Base-by-base conservation (phyloP, 495 filamentous ascomycete genomes). In the Xylaria telfairii region DNA sequence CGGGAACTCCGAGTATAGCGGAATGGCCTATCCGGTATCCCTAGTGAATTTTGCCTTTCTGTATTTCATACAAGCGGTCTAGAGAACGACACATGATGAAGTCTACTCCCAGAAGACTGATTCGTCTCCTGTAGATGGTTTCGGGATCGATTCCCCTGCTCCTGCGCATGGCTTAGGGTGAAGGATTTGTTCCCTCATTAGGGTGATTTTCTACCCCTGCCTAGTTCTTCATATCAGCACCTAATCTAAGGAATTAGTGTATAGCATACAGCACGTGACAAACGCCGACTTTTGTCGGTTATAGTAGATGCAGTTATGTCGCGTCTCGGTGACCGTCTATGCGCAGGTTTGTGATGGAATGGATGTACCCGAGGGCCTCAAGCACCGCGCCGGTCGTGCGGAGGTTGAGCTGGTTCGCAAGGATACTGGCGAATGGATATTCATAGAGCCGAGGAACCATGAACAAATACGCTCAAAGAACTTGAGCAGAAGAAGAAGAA, bases 81-180 rank as follows among this genome's bases (percentile, higher is more conserved):
- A 70, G 57, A 74, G 72, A 32, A 79, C 76, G 21, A 76, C 80
- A 24, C 72, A 74, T 15, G 76, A 77, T 37, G 76, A 72, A 6
- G 75, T 82, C 9, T 81, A 76, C 42, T 80, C 74, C 2, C 81
- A 79, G 81, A 82, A 81, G 57, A 71, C 74, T n/a, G 77, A 76
- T 42, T 78, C 77, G 1, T 61, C 81, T 65, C 81, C 81, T 10
- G 68, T 70, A 28, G 59, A 61, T 59, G 4, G 12, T 59, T 46
- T 19, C 47, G 28, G 10, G 42, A 24, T 28, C 41, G 15, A 46
- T 64, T 41, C 13, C 28, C 34, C 30, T 39, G 3, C 41, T 37
- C 26, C 39, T 47, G 17, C 37, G 24, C 34, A 41, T 15, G 34
- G 34, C 34, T 28, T 10, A 61, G 9, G 26, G 21, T 24, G n/a